A percentile compares a stretch with the other conserved stretches of the same genome.
Conservation (phyloP, 257 asterid species). For the Solanum dulcamara region DNA sequence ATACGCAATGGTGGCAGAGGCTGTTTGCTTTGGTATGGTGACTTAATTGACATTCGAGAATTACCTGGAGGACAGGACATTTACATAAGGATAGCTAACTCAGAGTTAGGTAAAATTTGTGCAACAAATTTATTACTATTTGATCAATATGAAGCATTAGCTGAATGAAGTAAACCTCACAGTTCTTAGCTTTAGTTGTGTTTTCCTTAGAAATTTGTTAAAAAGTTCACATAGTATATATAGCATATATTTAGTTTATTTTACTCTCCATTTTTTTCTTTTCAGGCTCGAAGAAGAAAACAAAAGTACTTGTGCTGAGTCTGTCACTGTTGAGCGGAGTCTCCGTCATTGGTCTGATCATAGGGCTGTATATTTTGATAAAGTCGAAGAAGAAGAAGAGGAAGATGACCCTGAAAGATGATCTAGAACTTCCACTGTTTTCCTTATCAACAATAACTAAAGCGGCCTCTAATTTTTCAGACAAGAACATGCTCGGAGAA, state of each 20-base stretch:
- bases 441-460: slow-evolving; percentile 3
- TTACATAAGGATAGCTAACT: background rate
- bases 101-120: background rate
- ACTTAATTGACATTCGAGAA: slow-evolving; percentile 2
- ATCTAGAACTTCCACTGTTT: slow-evolving; percentile 11
- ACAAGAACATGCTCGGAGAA: slow-evolving; percentile 14
- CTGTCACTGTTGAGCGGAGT: background rate
- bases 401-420: background rate
- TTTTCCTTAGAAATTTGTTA: background rate
- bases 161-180: background rate
- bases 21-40: slow-evolving; percentile 20
- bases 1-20: slow-evolving; percentile 11
- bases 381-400: background rate
- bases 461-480: slow-evolving; percentile 15
- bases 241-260: background rate
- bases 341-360: background rate
- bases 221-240: background rate
- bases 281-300: background rate
- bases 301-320: background rate
- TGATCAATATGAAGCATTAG: background rate
- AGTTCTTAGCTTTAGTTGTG: background rate
- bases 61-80: background rate
- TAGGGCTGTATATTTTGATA: background rate
- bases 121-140: background rate
- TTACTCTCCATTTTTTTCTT: background rate